Evolutionary conservation across 306 rosid species (phyloP).

Genomic region (Betula pendula): DNA sequence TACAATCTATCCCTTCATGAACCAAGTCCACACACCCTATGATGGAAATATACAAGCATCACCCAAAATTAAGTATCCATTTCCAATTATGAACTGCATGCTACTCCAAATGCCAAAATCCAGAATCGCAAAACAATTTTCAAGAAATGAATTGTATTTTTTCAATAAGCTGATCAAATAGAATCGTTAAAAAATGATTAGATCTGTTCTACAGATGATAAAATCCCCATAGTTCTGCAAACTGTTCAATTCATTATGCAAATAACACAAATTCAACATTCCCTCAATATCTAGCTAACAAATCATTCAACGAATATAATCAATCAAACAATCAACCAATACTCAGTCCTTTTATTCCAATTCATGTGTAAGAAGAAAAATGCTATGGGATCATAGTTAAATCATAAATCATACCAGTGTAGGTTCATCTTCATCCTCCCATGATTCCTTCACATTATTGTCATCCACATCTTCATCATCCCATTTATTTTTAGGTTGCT

Average conservation of each 20-base stretch:
- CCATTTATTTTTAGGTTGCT: constrained; percentile 61
- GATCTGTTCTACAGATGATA: not conserved
- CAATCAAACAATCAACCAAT: not conserved
- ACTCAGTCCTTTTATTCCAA: not conserved
- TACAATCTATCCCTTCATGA: not conserved
- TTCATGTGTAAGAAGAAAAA: not conserved
- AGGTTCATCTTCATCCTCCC: constrained; percentile 96
- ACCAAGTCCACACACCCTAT: not conserved
- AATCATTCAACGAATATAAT: not conserved
- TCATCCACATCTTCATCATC: constrained; percentile 91
- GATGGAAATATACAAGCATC: not conserved
- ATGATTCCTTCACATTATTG: constrained; percentile 79
- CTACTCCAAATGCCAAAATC: not conserved
- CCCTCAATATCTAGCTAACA: not conserved
- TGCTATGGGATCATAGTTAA: not conserved
- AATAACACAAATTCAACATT: not conserved
- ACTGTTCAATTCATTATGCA: not conserved
- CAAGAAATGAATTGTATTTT: not conserved
- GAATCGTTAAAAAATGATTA: not conserved
- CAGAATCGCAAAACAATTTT: not conserved
- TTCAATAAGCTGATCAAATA: not conserved
- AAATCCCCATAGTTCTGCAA: not conserved
- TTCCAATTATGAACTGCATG: not conserved
- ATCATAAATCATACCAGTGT: constrained; percentile 50
- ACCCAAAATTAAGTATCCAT: not conserved